These are phyloP conservation scores for Mrakia gelida DNA, from an alignment of 768 basidiomycete species.

Conservation along the genomic window DNA sequence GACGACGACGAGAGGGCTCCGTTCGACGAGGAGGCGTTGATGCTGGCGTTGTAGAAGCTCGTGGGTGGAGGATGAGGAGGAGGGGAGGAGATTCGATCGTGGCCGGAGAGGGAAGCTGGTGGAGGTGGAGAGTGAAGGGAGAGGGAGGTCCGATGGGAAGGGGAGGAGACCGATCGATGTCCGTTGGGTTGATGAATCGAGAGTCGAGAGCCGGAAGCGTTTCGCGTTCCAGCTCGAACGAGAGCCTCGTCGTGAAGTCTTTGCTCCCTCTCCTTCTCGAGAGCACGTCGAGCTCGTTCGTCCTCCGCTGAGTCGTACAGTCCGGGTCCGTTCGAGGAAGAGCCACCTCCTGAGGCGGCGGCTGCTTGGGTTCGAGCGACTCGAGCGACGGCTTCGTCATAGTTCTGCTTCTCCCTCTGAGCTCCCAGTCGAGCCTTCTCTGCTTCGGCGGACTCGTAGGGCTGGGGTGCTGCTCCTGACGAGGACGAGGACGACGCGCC, in stretches of 20 bases:
- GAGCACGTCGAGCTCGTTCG: not conserved
- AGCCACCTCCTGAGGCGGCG: not conserved
- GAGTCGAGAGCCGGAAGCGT: not conserved
- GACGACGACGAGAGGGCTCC: not conserved
- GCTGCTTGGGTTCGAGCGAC: slow-evolving; percentile 2
- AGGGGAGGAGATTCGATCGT: not conserved
- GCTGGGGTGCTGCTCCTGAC: not conserved
- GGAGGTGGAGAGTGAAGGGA: slow-evolving; percentile 10
- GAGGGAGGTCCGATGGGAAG: not conserved
- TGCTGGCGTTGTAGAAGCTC: not conserved
- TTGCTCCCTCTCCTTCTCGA: not conserved
- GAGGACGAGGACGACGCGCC: not conserved
- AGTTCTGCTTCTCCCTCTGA: slow-evolving; percentile 6
- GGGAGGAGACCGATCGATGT: not conserved
- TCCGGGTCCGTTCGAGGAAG: not conserved
- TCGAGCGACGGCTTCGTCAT: not conserved
- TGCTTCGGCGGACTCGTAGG: not conserved
- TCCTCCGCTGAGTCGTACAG: not conserved
- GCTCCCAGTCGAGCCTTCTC: slow-evolving; percentile 8
- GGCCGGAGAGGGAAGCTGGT: slow-evolving; percentile 3
- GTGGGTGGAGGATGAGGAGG: not conserved
- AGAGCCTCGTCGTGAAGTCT: not conserved
- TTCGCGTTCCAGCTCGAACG: not conserved
- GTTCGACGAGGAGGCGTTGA: not conserved
- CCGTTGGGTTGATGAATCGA: slow-evolving; percentile 2